These are phyloP conservation scores for Lachnellula suecica DNA, from an alignment of 2,329 filamentous ascomycete species.

Conservation along the genomic window DNA sequence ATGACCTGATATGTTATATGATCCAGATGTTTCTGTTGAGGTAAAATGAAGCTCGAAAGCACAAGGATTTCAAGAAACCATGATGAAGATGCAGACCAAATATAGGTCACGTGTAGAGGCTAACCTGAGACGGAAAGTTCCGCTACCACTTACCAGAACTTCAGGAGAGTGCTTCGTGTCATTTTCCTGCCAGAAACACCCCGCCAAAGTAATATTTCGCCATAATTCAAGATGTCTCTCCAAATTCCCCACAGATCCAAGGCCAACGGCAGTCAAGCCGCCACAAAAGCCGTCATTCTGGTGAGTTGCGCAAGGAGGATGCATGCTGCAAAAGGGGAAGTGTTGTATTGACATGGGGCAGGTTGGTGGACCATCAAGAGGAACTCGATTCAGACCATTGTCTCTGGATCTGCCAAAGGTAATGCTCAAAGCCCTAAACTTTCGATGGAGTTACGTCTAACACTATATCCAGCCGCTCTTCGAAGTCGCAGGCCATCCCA, in stretches of 20 bases:
- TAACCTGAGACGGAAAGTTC: too few species aligned
- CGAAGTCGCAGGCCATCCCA: slow-evolving; percentile 96
- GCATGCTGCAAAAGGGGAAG: slow-evolving; percentile 6
- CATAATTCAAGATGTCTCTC: slow-evolving; percentile 41
- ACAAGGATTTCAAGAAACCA: too few species aligned
- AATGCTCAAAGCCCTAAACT: slow-evolving; percentile 31
- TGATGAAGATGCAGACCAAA: too few species aligned
- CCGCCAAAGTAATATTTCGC: neutral
- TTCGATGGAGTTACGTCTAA: slow-evolving; percentile 17
- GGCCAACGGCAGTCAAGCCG: slow-evolving; percentile 48
- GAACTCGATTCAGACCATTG: slow-evolving; percentile 91
- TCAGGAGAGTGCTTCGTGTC: neutral
- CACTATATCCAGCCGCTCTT: slow-evolving; percentile 73
- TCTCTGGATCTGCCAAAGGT: slow-evolving; percentile 96
- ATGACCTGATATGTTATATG: too few species aligned
- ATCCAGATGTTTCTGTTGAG: too few species aligned
- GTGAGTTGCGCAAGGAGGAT: slow-evolving; percentile 48
- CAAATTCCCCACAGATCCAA: slow-evolving; percentile 44
- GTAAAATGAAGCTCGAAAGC: too few species aligned
- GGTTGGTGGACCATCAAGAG: slow-evolving; percentile 94
- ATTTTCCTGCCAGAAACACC: slow-evolving; percentile 3
- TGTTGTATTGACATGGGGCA: slow-evolving; percentile 40
- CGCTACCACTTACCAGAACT: too few species aligned
- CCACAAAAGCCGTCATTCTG: slow-evolving; percentile 93
- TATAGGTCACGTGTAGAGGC: too few species aligned